Evolutionary conservation across 2,329 filamentous ascomycete genomes (phyloP), one percentile per base, ranked within the genome.

Genomic region (Colletotrichum tamarilloi): DNA sequence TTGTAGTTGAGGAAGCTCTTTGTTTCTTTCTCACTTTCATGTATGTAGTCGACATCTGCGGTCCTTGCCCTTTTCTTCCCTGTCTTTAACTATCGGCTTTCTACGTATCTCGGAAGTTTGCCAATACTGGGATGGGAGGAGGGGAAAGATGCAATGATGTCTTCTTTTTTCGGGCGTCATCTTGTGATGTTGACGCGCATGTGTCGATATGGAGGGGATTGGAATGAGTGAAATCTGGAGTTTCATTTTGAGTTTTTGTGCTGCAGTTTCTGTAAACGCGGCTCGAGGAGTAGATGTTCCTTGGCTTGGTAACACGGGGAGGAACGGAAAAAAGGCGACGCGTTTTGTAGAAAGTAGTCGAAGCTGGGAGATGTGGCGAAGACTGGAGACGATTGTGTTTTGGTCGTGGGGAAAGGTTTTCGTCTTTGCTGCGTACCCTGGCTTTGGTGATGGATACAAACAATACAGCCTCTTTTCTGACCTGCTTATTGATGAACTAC

Each of bases 1-100:
- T 63, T 42, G 12, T 56, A 22, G 53, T 38, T 28, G 57, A 62
- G 38, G 32, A 62, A 52, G 58, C 28, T 58, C 24, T 53, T 55
- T 22, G 19, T 19, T 52, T 22, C 49, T 19, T 62, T 28, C 35
- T 72, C 56, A 49, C 46, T 60, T 60, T 57, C 65, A 32, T 72
- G 65, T 68, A 68, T 68, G 65, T 63, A 68, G 49, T 53, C 38
- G 58, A 63, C 58, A 68, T 58, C 16, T 55, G 46, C 32, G 35
- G 12, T 67, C 14, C 38, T 46, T 24, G 1, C 19, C 19, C 19
- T 9, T 22, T 22, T 16, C 14, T 42, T 42, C 14, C 5, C 38
- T 53, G n/a, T 35, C 42, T 2, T n/a, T 11, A 49, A 6, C 46
- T 28, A n/a, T 6, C 16, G 32, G 30, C 5, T 9, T 55, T 24